Percentiles rank a stretch among this genome's conserved stretches.
Conservation (phyloP, 2,329 filamentous ascomycete species). For the Lachnellula cervina region DNA sequence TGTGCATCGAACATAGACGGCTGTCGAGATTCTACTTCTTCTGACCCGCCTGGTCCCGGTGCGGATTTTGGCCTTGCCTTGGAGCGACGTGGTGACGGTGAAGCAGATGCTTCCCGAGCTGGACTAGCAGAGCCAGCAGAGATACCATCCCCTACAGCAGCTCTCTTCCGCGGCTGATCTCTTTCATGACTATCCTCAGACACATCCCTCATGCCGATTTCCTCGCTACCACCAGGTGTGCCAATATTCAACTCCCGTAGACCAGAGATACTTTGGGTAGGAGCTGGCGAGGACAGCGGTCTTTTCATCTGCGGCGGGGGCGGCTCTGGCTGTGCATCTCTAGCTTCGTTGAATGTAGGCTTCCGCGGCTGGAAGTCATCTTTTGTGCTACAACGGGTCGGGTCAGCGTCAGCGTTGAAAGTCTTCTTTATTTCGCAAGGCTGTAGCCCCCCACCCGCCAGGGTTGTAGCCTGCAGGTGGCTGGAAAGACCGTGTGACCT, state of each 20-base stretch:
- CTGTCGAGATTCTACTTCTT: slow-evolving; percentile 11
- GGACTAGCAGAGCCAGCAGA: slow-evolving; percentile 25
- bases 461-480: background rate
- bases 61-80: slow-evolving; percentile 21
- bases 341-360: slow-evolving; percentile 13
- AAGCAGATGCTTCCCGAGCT: slow-evolving; percentile 17
- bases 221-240: slow-evolving; percentile 11
- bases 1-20: slow-evolving; percentile 5
- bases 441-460: background rate
- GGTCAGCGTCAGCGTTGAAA: background rate
- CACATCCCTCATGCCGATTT: slow-evolving; percentile 19
- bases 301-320: slow-evolving; percentile 11
- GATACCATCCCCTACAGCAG: slow-evolving; percentile 27
- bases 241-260: slow-evolving; percentile 20
- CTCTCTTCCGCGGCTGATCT: slow-evolving; percentile 24
- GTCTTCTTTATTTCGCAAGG: background rate
- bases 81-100: slow-evolving; percentile 21
- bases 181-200: slow-evolving; percentile 13
- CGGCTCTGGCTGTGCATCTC: slow-evolving; percentile 9
- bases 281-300: slow-evolving; percentile 4
- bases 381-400: slow-evolving; percentile 9
- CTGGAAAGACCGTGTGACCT: background rate
- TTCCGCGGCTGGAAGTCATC: slow-evolving; percentile 15
- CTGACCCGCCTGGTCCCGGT: slow-evolving; percentile 8
- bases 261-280: slow-evolving; percentile 13